phyloP scores from a whole-genome alignment of 345 rosid species.

The Linum tenue region DNA sequence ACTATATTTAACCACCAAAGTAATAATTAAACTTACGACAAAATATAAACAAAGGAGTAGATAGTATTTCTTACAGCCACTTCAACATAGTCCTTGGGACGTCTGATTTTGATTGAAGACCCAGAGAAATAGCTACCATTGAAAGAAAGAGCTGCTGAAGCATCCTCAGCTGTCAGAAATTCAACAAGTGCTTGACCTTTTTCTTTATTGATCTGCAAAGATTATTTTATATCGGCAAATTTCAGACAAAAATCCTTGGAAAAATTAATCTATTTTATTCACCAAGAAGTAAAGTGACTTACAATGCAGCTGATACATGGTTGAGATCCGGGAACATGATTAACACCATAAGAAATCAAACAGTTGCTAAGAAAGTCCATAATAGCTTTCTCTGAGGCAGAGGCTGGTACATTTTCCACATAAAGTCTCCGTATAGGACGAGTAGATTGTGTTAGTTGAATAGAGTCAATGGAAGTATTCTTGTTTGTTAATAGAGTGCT shows the following conservation, averaged over 20 bases:
- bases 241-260: conserved; percentile 13
- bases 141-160: conserved; percentile 77
- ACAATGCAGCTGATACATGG: conserved; percentile 94
- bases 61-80: conserved; percentile 55
- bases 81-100: conserved; percentile 78
- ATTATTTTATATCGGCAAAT: conserved; percentile 9
- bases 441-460: conserved; percentile 82
- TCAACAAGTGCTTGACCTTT: conserved; percentile 81
- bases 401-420: conserved; percentile 67
- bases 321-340: conserved; percentile 50
- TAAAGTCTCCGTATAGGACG: conserved; percentile 85
- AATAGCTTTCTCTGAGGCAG: conserved; percentile 71
- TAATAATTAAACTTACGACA: not conserved
- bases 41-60: conserved; percentile 11
- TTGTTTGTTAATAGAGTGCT: conserved; percentile 28
- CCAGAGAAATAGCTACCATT: conserved; percentile 63
- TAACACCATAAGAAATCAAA: conserved; percentile 59
- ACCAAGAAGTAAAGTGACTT: conserved; percentile 30
- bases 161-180: conserved; percentile 93
- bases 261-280: conserved; percentile 13
- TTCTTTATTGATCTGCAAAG: conserved; percentile 68
- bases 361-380: conserved; percentile 52
- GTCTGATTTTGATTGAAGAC: conserved; percentile 60
- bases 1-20: not conserved
- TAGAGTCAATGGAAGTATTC: conserved; percentile 43